These are phyloP conservation scores for Cymbopogon citratus DNA, from an alignment of 176 grass and related monocot genomes.

Conservation along the genomic window DNA sequence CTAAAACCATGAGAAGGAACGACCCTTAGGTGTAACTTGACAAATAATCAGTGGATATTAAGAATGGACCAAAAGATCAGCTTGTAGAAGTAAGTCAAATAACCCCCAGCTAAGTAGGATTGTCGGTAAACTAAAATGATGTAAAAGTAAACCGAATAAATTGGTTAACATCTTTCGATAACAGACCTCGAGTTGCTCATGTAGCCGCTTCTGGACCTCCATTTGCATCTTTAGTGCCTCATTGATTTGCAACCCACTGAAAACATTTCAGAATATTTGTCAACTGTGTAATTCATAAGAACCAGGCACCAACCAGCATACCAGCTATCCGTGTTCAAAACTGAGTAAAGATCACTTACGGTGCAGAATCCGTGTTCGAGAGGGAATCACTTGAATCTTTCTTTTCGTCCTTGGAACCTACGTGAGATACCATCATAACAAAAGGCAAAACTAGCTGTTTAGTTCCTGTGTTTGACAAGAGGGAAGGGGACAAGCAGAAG, in stretches of 20 bases:
- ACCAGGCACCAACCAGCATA: background rate
- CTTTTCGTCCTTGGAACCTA: constrained; percentile 87
- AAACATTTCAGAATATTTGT: constrained; percentile 26
- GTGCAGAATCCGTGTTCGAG: constrained; percentile 67
- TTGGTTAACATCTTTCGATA: background rate
- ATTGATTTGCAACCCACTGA: constrained; percentile 74
- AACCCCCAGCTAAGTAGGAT: background rate
- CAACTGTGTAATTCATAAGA: background rate
- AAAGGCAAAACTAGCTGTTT: constrained; percentile 8
- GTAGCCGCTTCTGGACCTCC: constrained; percentile 94
- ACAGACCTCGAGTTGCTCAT: constrained; percentile 93
- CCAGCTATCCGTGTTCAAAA: background rate
- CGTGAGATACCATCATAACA: constrained; percentile 9
- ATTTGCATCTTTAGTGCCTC: constrained; percentile 96
- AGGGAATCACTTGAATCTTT: constrained; percentile 75
- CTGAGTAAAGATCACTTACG: constrained; percentile 55
- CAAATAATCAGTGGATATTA: background rate
- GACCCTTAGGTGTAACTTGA: background rate
- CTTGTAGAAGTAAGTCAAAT: background rate
- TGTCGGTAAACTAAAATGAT: background rate
- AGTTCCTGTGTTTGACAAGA: background rate
- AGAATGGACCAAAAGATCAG: background rate
- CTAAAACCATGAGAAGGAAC: background rate
- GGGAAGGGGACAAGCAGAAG: background rate
- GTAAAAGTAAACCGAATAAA: background rate